These are phyloP conservation scores for Vigna mungo DNA, from an alignment of 306 rosid species.

Conservation along the genomic window DNA sequence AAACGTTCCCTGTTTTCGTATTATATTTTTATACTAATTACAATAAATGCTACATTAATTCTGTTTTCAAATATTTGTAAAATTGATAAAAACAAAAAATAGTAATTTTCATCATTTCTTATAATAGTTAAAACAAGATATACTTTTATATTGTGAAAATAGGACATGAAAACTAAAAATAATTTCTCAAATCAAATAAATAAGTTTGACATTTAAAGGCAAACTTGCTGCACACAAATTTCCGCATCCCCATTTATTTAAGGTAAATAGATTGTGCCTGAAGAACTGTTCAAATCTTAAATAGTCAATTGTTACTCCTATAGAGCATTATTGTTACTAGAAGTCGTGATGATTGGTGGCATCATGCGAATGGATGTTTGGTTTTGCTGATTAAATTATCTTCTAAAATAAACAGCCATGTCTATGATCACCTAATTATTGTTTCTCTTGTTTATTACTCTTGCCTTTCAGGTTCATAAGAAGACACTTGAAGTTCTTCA, in stretches of 20 bases:
- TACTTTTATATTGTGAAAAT: neutral
- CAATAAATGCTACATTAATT: neutral
- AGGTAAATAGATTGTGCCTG: neutral
- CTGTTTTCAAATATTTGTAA: neutral
- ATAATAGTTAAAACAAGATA: neutral
- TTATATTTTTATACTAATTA: neutral
- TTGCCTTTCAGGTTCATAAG: constrained; percentile 75
- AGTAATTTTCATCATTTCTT: neutral
- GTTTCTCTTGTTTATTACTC: constrained; percentile 36
- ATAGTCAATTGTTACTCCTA: neutral
- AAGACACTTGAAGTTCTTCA: constrained; percentile 88
- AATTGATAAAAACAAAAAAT: neutral
- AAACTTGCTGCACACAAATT: neutral
- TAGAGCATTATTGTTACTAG: neutral
- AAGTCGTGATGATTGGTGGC: neutral
- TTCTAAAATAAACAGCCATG: constrained; percentile 20
- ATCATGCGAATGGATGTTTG: neutral
- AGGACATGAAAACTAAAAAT: neutral
- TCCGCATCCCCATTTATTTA: neutral
- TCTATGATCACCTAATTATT: constrained; percentile 2
- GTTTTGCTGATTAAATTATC: constrained; percentile 4
- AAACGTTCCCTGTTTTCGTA: too few relatives aligned
- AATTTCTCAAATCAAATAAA: neutral
- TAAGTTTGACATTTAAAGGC: neutral
- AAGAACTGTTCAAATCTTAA: neutral